A percentile compares a stretch with the other conserved stretches of the same genome.
Evolutionary conservation across 148 eudicot genomes (phyloP).

Genomic region (Rhododendron griersonianum): DNA sequence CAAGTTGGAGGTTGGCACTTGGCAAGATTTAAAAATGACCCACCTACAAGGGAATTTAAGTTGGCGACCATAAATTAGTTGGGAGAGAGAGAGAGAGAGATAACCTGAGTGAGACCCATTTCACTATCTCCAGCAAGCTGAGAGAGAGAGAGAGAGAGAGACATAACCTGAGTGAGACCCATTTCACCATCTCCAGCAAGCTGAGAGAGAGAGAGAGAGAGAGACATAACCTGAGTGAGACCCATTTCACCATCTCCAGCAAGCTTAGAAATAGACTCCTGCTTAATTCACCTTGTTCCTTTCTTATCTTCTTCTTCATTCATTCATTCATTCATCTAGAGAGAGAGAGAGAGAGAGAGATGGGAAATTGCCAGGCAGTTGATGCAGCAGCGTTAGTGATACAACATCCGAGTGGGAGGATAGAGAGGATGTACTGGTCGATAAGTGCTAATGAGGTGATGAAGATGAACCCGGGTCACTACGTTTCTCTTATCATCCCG

Average conservation of each 20-base stretch:
- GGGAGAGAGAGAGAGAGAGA: background rate
- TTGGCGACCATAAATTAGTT: constrained; percentile 11
- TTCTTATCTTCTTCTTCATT: background rate
- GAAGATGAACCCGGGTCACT: constrained; percentile 85
- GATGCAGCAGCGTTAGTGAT: constrained; percentile 94
- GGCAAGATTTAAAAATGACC: background rate
- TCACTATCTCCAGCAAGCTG: background rate
- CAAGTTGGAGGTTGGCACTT: background rate
- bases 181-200: constrained; percentile 7
- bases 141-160: background rate
- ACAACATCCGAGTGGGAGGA: constrained; percentile 81
- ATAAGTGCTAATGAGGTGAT: constrained; percentile 62
- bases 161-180: constrained; percentile 15
- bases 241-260: constrained; percentile 7
- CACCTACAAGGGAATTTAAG: constrained; percentile 9
- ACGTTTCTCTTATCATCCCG: constrained; percentile 88
- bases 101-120: constrained; percentile 17
- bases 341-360: constrained; percentile 28
- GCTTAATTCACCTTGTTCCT: background rate
- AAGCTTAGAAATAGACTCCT: constrained; percentile 16
- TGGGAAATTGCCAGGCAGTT: constrained; percentile 99
- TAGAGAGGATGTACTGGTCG: constrained; percentile 78
- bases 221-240: constrained; percentile 14
- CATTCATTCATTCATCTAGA: background rate
- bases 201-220: background rate